Evolutionary conservation across 768 basidiomycete species (phyloP), one percentile per base, ranked within the genome.

Genomic region (Naganishia vishniacii): DNA sequence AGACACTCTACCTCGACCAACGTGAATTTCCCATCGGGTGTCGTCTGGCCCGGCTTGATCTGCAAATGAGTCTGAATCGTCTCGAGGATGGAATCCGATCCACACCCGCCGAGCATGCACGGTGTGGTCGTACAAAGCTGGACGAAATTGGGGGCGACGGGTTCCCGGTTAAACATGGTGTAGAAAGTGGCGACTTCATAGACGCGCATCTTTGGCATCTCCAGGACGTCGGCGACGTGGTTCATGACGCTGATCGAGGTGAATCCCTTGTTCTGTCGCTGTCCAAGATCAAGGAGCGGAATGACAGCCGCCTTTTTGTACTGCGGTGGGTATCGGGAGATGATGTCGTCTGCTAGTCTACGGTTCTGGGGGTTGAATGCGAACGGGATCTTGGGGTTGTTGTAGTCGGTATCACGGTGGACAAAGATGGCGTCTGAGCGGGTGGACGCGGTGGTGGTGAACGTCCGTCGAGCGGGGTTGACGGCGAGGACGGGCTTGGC

Each of bases 111-210:
- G 37, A 99, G 83, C 88, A 94, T 93, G 80, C 95, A 99, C 18
- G 95, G 95, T 8, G 95, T 98, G 37, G 95, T 98, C 31, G 95
- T 98, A 82, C 95, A 99, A 63, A 98, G 89, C 80, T 98, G 94
- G 34, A 99, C 86, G 73, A 98, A 97, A 77, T 97, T 83, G 70
- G 88, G 80, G 28, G 91, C 93, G 61, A 97, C 90, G 5, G 93
- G 94, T 78, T 95, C 92, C 60, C 91, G 92, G 81, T 97, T 99
- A 83, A 97, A 98, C 94, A 99, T 98, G 29, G 95, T 99, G 79
- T 99, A 99, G 81, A 99, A 99, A 15, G 91, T 93, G 18, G 94
- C 94, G 56, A 99, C 95, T 79, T 99, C 95, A 77, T 99, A 99
- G 1, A 97, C 95, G 11, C 95, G 88, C 95, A 99, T 98, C 59